These are phyloP conservation scores for Irineochytrium annulatum DNA, from an alignment of 192 early-diverging fungal species.

Conservation along the genomic window DNA sequence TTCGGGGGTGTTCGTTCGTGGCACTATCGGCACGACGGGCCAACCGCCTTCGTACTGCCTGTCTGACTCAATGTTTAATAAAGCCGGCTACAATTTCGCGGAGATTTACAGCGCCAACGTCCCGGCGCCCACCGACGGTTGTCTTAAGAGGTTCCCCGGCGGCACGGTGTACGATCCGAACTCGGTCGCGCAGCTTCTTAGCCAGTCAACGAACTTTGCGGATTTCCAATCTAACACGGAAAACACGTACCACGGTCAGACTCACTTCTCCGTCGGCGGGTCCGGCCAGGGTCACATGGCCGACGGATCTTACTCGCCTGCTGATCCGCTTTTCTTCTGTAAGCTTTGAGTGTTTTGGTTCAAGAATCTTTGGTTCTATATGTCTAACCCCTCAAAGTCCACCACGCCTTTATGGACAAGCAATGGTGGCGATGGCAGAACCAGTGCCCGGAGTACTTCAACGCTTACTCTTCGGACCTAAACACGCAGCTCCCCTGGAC, in stretches of 20 bases:
- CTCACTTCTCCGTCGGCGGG: not conserved
- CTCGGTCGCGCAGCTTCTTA: not conserved
- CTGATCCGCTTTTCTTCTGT: constrained; percentile 19
- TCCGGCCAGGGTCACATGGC: constrained; percentile 14
- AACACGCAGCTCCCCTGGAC: not conserved
- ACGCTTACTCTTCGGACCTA: not conserved
- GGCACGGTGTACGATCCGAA: not conserved
- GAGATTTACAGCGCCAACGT: too few species aligned
- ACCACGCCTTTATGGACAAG: constrained; percentile 17
- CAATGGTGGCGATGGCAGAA: constrained; percentile 11
- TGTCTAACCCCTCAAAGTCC: not conserved
- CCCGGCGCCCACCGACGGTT: too few species aligned
- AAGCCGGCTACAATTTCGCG: too few species aligned
- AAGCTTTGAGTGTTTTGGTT: not conserved
- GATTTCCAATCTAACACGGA: not conserved
- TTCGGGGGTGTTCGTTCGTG: too few species aligned
- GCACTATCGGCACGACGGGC: too few species aligned
- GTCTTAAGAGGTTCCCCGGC: too few species aligned
- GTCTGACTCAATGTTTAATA: too few species aligned
- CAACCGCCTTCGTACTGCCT: too few species aligned
- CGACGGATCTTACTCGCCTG: constrained; percentile 9
- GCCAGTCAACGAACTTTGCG: not conserved
- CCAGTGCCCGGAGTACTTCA: not conserved
- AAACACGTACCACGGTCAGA: not conserved
- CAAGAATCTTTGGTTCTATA: not conserved